These are phyloP conservation scores for Penicillium sp. DNA, from an alignment of 2,329 filamentous ascomycete species.

Conservation along the genomic window DNA sequence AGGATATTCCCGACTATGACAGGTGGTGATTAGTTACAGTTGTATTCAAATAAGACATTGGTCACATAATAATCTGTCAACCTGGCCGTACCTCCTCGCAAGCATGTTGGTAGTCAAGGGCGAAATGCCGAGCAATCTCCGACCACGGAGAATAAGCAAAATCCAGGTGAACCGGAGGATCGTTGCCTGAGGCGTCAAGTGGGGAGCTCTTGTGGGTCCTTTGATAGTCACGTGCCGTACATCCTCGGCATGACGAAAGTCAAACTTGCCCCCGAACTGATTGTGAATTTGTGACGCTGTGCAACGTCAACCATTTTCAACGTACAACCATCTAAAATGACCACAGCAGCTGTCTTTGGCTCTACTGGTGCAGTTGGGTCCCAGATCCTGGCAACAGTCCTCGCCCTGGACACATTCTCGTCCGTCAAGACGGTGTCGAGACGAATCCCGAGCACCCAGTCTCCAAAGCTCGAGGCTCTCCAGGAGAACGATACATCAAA, in stretches of 20 bases:
- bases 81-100: too few species aligned
- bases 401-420: slow-evolving; percentile 25
- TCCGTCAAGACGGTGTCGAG: slow-evolving; percentile 33
- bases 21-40: not conserved
- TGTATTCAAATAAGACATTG: not conserved
- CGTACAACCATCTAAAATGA: slow-evolving; percentile 22
- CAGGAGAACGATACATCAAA: slow-evolving; percentile 34
- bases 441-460: slow-evolving; percentile 25
- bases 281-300: not conserved
- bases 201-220: not conserved
- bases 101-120: too few species aligned
- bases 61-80: too few species aligned
- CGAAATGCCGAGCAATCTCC: not conserved
- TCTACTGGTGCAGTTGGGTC: slow-evolving; percentile 36
- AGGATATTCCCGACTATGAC: not conserved
- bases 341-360: slow-evolving; percentile 34
- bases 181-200: not conserved
- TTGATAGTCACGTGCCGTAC: not conserved
- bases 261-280: not conserved
- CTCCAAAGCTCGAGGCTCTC: slow-evolving; percentile 32
- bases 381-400: slow-evolving; percentile 34
- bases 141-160: not conserved
- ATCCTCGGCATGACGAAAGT: not conserved
- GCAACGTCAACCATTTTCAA: not conserved
- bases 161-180: too few species aligned